phyloP scores from a whole-genome alignment of 2,329 filamentous ascomycete genomes.

The Fusarium sp. region DNA sequence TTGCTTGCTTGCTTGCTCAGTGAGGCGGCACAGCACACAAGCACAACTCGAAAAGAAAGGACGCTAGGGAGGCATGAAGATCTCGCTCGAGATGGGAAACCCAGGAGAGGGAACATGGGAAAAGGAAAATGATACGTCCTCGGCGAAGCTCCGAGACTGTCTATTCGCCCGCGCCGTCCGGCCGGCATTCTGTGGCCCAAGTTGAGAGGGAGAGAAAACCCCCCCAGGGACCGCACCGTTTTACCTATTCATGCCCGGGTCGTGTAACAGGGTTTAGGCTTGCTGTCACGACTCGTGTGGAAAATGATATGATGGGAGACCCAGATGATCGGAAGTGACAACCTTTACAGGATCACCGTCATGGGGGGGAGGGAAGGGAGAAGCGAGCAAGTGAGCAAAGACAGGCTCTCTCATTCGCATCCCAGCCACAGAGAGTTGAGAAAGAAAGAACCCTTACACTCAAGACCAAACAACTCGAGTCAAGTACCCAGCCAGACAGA shows the following conservation, averaged over 20 bases:
- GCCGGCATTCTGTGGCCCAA: neutral
- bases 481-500: constrained; percentile 1
- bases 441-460: neutral
- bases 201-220: neutral
- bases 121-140: constrained; percentile 8
- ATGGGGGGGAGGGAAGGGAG: neutral
- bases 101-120: neutral
- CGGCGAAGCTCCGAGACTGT: neutral
- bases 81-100: neutral
- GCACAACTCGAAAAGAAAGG: neutral
- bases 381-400: neutral
- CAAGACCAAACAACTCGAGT: neutral
- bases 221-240: neutral
- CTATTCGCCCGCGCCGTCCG: neutral
- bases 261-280: neutral
- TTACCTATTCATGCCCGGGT: neutral
- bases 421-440: neutral
- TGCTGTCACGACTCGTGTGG: neutral
- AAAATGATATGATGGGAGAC: neutral
- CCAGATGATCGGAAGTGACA: constrained; percentile 20
- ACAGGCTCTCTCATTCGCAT: neutral
- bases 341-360: constrained; percentile 1
- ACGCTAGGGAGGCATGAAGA: neutral
- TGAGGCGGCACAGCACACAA: neutral
- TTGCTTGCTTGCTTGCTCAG: neutral